Percentiles rank a stretch among this genome's conserved stretches.
Evolutionary conservation across 1,139 yeast genomes (phyloP).

Genomic region (Debaryomyces coudertii): DNA sequence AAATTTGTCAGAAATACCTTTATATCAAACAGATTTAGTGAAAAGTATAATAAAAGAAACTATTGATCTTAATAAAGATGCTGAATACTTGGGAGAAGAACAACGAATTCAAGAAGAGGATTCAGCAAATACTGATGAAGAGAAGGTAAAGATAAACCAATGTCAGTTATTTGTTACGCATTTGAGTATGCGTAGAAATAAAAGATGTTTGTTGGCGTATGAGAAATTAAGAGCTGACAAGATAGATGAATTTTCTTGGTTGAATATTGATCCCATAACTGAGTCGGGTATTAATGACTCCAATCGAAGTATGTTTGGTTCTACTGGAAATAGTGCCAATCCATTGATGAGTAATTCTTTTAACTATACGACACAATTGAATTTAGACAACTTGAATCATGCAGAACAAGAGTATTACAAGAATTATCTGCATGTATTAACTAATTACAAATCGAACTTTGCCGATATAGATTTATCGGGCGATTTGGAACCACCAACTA

Average conservation of each 20-base stretch:
- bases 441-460: constrained; percentile 77
- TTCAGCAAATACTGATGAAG: constrained; percentile 29
- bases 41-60: constrained; percentile 64
- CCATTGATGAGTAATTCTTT: constrained; percentile 9
- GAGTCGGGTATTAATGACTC: constrained; percentile 14
- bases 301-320: background rate
- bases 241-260: constrained; percentile 75
- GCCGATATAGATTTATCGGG: constrained; percentile 90
- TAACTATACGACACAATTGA: constrained; percentile 35
- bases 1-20: constrained; percentile 67
- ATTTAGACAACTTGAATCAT: constrained; percentile 63
- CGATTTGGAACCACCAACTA: constrained; percentile 84
- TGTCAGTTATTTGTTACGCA: constrained; percentile 84
- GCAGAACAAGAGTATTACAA: constrained; percentile 80
- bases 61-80: constrained; percentile 57
- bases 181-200: constrained; percentile 81
- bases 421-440: constrained; percentile 69
- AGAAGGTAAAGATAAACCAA: constrained; percentile 52
- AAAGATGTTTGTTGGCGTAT: constrained; percentile 85
- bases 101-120: constrained; percentile 26
- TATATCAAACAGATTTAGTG: constrained; percentile 76
- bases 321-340: constrained; percentile 7
- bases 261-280: constrained; percentile 43
- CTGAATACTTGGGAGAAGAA: constrained; percentile 37
- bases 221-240: constrained; percentile 71